Evolutionary conservation across 306 rosid genomes (phyloP), one percentile per base, ranked within the genome.

Genomic region (Vigna mungo): DNA sequence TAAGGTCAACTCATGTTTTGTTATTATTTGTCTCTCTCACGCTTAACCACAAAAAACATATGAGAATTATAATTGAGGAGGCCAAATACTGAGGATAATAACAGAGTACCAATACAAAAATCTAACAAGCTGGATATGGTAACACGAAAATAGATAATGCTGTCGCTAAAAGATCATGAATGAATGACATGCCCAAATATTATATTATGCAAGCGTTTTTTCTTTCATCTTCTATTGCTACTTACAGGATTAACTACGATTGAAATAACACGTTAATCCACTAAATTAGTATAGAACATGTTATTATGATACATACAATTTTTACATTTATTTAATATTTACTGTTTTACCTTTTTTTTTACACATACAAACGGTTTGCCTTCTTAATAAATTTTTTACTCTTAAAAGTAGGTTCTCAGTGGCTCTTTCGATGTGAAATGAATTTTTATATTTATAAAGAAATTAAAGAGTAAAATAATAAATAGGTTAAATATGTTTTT

Each of bases 1-100:
- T 76, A 76, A 70, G 62, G 78, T 43, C 44, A 81, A 30, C 32
- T 17, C 68, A 5, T 36, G 64, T 62, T 61, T 81, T 67, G 60
- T 75, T 9, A 23, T 39, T 41, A 49, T 21, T 69, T 69, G 81
- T 51, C 73, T 68, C 67, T 67, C 34, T 81, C 77, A 39, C 41
- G 30, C 23, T 52, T 39, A 53, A 72, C 48, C 54, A 51, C 16
- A 34, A 44, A 55, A 55, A 73, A 53, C 68, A 64, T 4, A 65
- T 32, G 23, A n/a, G 7, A 12, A 9, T 4, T 65, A 53, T 54
- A 20, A 16, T 36, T 47, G 17, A 74, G 17, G 39, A 59, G 20
- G 64, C 43, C 63, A 74, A 74, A 47, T 36, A 46, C 3, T 25
- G 12, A 9, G 43, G 10, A 49, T 21, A 59, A 61, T 59, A 43